phyloP scores from a whole-genome alignment of 73 alveolate genomes.

The Durusdinium trenchii region DNA sequence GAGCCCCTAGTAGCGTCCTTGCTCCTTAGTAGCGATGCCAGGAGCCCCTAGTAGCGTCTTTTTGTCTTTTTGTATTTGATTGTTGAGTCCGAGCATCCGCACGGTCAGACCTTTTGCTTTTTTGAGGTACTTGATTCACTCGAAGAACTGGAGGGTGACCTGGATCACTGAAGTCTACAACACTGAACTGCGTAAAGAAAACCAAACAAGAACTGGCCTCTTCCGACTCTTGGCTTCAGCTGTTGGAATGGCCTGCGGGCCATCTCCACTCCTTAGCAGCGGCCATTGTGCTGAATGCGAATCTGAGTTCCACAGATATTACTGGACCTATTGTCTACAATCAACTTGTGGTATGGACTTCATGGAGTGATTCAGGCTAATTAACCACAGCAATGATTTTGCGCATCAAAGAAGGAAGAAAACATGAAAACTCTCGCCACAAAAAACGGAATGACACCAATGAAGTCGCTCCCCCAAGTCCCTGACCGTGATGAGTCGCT shows the following conservation, averaged over 20 bases:
- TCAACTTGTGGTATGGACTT: background rate
- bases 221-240: conserved; percentile 47
- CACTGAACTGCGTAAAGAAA: too few species aligned
- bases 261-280: conserved; percentile 42
- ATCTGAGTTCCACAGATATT: background rate
- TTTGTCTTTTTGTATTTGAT: background rate
- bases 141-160: conserved; percentile 38
- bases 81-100: background rate
- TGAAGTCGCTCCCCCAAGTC: background rate
- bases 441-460: background rate
- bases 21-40: background rate
- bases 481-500: conserved; percentile 45
- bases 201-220: too few species aligned
- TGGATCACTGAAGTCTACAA: too few species aligned
- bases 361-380: background rate
- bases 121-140: conserved; percentile 26
- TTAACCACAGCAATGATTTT: background rate
- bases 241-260: conserved; percentile 46
- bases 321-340: background rate
- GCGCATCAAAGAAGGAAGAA: too few species aligned
- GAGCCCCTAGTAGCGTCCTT: background rate
- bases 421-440: background rate
- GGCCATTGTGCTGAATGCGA: too few species aligned
- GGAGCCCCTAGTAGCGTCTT: background rate
- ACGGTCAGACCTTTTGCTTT: conserved; percentile 16